phyloP scores from a whole-genome alignment of 306 rosid genomes.

The Acacia confusa region DNA sequence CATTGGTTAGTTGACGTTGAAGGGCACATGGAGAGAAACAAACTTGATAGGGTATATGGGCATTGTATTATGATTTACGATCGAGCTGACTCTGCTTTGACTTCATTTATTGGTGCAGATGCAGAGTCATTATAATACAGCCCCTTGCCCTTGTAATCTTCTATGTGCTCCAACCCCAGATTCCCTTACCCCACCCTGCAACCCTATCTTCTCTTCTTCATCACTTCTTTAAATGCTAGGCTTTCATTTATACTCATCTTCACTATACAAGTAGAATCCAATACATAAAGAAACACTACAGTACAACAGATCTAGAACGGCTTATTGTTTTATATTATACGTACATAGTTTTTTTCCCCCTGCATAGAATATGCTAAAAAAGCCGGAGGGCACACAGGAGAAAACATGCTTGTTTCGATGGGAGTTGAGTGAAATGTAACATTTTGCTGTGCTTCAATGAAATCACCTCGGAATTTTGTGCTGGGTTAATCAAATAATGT shows the following conservation, averaged over 20 bases:
- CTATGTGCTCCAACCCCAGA: not conserved
- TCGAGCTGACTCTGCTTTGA: constrained; percentile 33
- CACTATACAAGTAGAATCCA: not conserved
- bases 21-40: constrained; percentile 23
- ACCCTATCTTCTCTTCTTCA: not conserved
- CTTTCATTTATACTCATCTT: not conserved
- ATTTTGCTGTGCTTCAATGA: not conserved
- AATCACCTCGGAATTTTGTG: not conserved
- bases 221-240: not conserved
- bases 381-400: too few species aligned
- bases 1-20: constrained; percentile 3
- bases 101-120: constrained; percentile 43
- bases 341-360: too few species aligned
- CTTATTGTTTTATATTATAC: too few species aligned
- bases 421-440: not conserved
- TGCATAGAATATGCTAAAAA: too few species aligned
- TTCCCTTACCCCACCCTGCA: constrained; percentile 4
- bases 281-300: not conserved
- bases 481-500: not conserved
- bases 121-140: constrained; percentile 3
- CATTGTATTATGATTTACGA: not conserved
- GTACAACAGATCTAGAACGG: too few species aligned
- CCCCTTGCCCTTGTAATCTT: not conserved
- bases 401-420: not conserved
- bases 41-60: not conserved